These are phyloP conservation scores for Elongisporangium prolatum DNA, from an alignment of 352 stramenopile genomes.

Conservation along the genomic window DNA sequence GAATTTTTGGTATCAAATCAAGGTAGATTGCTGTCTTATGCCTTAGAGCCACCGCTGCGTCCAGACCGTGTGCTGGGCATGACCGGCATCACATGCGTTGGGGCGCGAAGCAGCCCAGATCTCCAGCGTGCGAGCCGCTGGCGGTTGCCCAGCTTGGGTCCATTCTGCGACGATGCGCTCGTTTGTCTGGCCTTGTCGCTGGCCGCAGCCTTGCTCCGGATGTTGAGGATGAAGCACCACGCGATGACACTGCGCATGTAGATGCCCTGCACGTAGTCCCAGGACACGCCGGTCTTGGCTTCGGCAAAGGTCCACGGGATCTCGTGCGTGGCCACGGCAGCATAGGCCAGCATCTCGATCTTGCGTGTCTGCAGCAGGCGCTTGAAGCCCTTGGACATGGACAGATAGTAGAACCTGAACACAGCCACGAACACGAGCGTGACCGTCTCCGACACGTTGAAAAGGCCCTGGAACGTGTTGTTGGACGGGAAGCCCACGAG, in stretches of 20 bases:
- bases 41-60: not conserved
- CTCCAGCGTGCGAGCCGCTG: not conserved
- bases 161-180: not conserved
- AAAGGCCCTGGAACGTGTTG: slow-evolving; percentile 3
- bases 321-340: slow-evolving; percentile 13
- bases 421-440: slow-evolving; percentile 6
- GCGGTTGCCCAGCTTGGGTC: not conserved
- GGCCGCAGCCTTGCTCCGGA: slow-evolving; percentile 6
- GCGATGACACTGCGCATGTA: slow-evolving; percentile 11
- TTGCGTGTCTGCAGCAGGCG: slow-evolving; percentile 7
- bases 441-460: slow-evolving; percentile 4
- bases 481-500: slow-evolving; percentile 2
- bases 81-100: not conserved
- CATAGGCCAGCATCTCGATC: slow-evolving; percentile 12
- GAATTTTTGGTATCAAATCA: not conserved
- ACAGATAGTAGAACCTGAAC: slow-evolving; percentile 20
- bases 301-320: slow-evolving; percentile 10
- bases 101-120: not conserved
- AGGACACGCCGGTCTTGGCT: slow-evolving; percentile 9
- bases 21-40: too few relatives aligned
- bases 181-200: slow-evolving; percentile 1
- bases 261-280: slow-evolving; percentile 15
- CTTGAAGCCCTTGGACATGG: slow-evolving; percentile 6
- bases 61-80: not conserved
- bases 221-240: slow-evolving; percentile 13